phyloP scores from a whole-genome alignment of 169 alveolate species.

The Babesia microti region DNA sequence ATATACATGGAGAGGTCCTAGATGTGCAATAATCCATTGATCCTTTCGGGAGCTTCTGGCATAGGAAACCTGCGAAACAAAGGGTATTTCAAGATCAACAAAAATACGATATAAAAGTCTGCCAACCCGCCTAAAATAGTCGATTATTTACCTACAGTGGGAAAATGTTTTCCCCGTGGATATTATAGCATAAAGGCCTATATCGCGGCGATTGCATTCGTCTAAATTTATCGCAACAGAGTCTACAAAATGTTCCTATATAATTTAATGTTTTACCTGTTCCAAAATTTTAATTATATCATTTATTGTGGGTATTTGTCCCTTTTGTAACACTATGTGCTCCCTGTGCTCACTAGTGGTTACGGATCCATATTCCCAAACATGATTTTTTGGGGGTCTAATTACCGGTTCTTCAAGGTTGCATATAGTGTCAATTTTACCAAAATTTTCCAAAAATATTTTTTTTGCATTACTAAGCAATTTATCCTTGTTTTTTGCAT shows the following conservation, averaged over 20 bases:
- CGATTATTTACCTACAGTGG: constrained; percentile 45
- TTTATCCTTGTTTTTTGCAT: constrained; percentile 55
- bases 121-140: constrained; percentile 46
- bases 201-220: constrained; percentile 63
- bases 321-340: constrained; percentile 47
- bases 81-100: constrained; percentile 60
- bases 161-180: constrained; percentile 60
- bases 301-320: constrained; percentile 64
- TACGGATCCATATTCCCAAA: constrained; percentile 66
- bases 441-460: constrained; percentile 1
- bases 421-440: constrained; percentile 7
- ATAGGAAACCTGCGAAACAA: constrained; percentile 51
- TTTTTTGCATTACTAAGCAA: constrained; percentile 42
- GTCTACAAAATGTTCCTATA: constrained; percentile 37
- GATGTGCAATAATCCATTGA: constrained; percentile 66
- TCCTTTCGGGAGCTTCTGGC: constrained; percentile 56
- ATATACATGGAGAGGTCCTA: constrained; percentile 64
- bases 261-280: constrained; percentile 40
- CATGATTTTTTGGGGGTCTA: constrained; percentile 45
- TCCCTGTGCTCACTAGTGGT: constrained; percentile 7
- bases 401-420: constrained; percentile 39
- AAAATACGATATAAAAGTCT: constrained; percentile 46
- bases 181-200: constrained; percentile 58
- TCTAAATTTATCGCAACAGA: constrained; percentile 55
- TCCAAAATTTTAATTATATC: constrained; percentile 58